phyloP scores from a whole-genome alignment of 805 yeast genomes.

The Priceomyces haplophilus region DNA sequence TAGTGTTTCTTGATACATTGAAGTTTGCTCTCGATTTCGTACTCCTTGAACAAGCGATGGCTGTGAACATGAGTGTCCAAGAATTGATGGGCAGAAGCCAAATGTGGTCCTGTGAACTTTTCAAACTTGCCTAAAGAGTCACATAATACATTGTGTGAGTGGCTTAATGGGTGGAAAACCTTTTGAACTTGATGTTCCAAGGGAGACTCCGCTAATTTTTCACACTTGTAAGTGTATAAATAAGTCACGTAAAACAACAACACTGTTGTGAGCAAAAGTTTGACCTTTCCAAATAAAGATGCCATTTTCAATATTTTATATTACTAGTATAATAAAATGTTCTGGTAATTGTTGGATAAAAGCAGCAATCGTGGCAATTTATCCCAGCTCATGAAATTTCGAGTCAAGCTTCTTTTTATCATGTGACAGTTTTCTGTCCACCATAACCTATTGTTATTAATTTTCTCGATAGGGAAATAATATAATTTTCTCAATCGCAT shows the following conservation, averaged over 20 bases:
- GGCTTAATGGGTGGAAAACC: conserved; percentile 37
- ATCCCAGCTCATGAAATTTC: conserved; percentile 2
- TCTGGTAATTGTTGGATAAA: background rate
- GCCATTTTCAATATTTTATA: conserved; percentile 4
- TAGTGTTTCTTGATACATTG: conserved; percentile 19
- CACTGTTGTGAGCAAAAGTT: conserved; percentile 18
- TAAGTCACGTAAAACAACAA: conserved; percentile 33
- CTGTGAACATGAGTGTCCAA: conserved; percentile 38
- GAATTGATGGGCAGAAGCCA: conserved; percentile 21
- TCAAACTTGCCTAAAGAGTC: conserved; percentile 29
- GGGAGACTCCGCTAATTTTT: conserved; percentile 24
- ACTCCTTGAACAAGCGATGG: conserved; percentile 32
- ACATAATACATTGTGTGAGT: conserved; percentile 36
- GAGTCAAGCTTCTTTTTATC: conserved; percentile 2
- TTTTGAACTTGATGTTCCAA: conserved; percentile 29
- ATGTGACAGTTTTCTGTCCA: conserved; percentile 6
- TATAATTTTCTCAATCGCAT: background rate
- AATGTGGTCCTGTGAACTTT: conserved; percentile 29
- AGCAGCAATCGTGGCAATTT: conserved; percentile 11
- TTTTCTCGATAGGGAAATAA: conserved; percentile 9
- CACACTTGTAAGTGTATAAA: conserved; percentile 41
- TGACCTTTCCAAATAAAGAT: conserved; percentile 7
- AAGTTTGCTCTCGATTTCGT: conserved; percentile 29
- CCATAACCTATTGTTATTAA: conserved; percentile 6
- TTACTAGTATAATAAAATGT: background rate